A percentile compares a stretch with the other conserved stretches of the same genome.
Evolutionary conservation across 441 rosid species (phyloP).

Genomic region (Populus trichocarpa): DNA sequence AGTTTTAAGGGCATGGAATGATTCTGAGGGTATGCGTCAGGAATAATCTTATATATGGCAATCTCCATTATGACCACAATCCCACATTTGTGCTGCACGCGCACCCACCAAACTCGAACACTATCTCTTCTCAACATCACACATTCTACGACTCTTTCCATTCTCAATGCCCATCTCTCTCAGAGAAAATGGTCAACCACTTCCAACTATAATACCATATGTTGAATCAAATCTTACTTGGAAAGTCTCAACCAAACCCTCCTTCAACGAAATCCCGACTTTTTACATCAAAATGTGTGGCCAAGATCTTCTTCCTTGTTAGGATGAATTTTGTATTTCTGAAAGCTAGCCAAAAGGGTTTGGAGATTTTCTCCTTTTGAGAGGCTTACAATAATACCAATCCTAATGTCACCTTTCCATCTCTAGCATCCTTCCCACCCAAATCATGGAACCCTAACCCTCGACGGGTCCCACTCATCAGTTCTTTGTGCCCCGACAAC

Average conservation of each 20-base stretch:
- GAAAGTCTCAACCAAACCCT: constrained; percentile 33
- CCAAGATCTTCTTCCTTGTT: constrained; percentile 19
- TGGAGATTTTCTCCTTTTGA: not conserved
- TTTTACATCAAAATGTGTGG: constrained; percentile 37
- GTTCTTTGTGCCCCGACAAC: constrained; percentile 44
- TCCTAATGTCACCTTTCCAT: constrained; percentile 6
- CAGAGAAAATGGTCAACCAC: constrained; percentile 36
- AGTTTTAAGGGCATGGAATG: constrained; percentile 25
- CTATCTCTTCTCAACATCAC: not conserved
- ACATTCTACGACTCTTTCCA: not conserved
- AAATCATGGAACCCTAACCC: constrained; percentile 33
- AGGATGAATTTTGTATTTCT: not conserved
- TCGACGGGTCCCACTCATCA: constrained; percentile 37
- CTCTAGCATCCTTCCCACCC: constrained; percentile 20
- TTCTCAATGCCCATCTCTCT: not conserved
- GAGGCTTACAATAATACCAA: not conserved
- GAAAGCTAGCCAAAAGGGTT: not conserved
- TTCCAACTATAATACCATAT: constrained; percentile 15
- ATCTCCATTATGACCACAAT: constrained; percentile 52
- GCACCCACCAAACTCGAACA: constrained; percentile 64
- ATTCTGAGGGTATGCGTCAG: constrained; percentile 24
- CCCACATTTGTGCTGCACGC: constrained; percentile 61
- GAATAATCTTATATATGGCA: constrained; percentile 38
- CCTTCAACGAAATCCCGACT: constrained; percentile 26
- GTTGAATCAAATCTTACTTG: constrained; percentile 32